These are phyloP conservation scores for Endocalyx cinctus DNA, from an alignment of 2,329 filamentous ascomycete species.

Conservation along the genomic window DNA sequence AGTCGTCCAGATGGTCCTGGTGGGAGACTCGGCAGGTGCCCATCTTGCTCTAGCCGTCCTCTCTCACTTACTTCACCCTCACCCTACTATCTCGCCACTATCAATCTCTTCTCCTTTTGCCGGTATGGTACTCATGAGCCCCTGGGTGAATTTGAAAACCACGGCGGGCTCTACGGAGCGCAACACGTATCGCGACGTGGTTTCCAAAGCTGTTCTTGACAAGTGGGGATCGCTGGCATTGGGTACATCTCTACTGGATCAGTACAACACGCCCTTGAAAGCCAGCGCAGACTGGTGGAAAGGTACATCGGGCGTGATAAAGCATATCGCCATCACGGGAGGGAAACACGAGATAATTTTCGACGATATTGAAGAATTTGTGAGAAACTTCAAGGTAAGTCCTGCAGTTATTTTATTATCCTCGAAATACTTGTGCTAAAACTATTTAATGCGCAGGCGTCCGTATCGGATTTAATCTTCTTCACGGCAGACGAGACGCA, in stretches of 20 bases:
- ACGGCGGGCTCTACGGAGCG: background rate
- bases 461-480: background rate
- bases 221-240: background rate
- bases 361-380: constrained; percentile 1
- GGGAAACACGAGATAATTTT: constrained; percentile 1
- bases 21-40: constrained; percentile 1
- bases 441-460: background rate
- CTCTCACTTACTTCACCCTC: constrained; percentile 1
- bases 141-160: background rate
- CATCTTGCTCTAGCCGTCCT: background rate
- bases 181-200: background rate
- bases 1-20: background rate
- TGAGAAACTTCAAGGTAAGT: background rate
- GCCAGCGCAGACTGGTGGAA: constrained; percentile 1
- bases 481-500: background rate
- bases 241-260: background rate
- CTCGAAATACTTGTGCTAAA: too few relatives aligned
- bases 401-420: too few relatives aligned
- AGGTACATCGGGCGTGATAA: background rate
- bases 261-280: background rate
- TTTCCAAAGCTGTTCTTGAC: background rate
- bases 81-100: background rate
- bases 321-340: background rate
- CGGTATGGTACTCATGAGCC: constrained; percentile 1
- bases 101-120: background rate